Evolutionary conservation across 75 land plant species (phyloP).

Genomic region (Adiantum capillusveneris): DNA sequence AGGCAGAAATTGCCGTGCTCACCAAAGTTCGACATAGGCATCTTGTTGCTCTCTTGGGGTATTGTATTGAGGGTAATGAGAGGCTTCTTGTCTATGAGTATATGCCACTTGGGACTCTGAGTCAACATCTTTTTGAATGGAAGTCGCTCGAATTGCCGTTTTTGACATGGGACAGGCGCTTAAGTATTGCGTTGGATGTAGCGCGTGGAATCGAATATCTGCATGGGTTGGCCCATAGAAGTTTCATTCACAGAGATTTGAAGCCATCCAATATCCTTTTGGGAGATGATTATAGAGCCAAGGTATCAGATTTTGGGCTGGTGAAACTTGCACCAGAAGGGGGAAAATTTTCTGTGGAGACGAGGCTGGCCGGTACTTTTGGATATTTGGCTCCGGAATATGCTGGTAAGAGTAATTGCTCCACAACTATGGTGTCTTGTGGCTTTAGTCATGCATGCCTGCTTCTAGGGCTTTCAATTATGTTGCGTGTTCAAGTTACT

Average conservation of each 20-base stretch:
- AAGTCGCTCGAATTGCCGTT: constrained; percentile 38
- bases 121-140: constrained; percentile 83
- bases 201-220: constrained; percentile 61
- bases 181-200: constrained; percentile 70
- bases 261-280: constrained; percentile 50
- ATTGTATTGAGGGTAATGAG: constrained; percentile 77
- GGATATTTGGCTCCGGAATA: constrained; percentile 88
- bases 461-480: too few species aligned
- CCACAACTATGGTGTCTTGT: too few species aligned
- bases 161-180: constrained; percentile 55
- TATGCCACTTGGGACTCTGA: constrained; percentile 89
- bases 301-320: constrained; percentile 81
- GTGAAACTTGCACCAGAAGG: constrained; percentile 73
- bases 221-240: constrained; percentile 45
- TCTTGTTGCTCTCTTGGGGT: constrained; percentile 83
- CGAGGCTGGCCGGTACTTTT: constrained; percentile 78
- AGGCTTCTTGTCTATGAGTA: constrained; percentile 88
- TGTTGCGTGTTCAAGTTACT: too few species aligned
- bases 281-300: constrained; percentile 51
- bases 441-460: too few species aligned
- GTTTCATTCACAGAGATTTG: constrained; percentile 55
- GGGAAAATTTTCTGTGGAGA: constrained; percentile 45
- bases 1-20: constrained; percentile 86
- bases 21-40: constrained; percentile 93
- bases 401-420: constrained; percentile 52